Base-by-base conservation (phyloP, 1,139 yeast genomes). In the Yamadazyma sp. region DNA sequence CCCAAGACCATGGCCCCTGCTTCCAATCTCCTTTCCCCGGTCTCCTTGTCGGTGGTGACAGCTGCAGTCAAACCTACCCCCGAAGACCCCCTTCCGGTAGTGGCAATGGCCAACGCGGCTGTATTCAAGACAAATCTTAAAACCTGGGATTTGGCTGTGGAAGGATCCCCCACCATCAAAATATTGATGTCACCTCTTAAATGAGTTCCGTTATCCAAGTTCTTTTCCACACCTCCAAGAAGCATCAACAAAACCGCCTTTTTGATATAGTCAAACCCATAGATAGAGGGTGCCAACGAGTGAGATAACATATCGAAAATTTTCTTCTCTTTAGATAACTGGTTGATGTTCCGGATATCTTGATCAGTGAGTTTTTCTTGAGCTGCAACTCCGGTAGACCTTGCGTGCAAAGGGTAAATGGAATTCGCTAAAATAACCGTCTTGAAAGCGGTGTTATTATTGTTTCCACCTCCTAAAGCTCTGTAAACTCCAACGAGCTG, bases 1-100 rank as follows among this genome's bases (percentile, higher is more conserved):
- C 98, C 99, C 48, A 94, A 71, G 34, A 92, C 98, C 98, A 92
- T 92, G 3, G 99, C 99, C 73, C 99, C 99, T 0, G 98, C 99
- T 64, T 94, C 98, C 49, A 92, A 71, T 53, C 96, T 77, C 58
- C 98, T 76, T 67, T 92, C 99, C 39, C 98, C 98, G 1, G 98
- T 92, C 62, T 92, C 98, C 55, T 84, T 84, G 62, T 92, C 99
- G 2, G 92, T 80, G 3, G 98, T 91, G 4, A 92, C 99, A 0
- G 99, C 98, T 11, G 99, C 99, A 0, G 99, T 92, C 57, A 92
- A 78, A 86, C 98, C 99, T 36, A 94, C 99, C 63, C 98, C 99
- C 0, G 98, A 91, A 12, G 98, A 91, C 45, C 98, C 99, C 62
- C 96, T 81, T 70, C 99, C 99, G 1, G 99, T 94, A 1, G 99